phyloP scores from a whole-genome alignment of 2,329 filamentous ascomycete species.

The Colletotrichum noveboracense region DNA sequence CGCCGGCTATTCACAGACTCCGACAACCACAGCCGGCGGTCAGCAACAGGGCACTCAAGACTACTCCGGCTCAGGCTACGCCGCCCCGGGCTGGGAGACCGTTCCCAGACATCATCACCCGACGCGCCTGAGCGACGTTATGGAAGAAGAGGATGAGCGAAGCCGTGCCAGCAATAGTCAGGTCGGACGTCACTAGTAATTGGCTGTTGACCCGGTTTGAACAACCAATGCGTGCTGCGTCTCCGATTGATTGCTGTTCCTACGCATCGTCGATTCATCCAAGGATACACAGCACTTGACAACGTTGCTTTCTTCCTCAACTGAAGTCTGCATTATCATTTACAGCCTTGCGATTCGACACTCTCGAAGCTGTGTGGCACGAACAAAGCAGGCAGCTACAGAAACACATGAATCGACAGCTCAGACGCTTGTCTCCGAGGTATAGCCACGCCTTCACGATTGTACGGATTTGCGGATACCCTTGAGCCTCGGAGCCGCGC shows the following conservation, averaged over 20 bases:
- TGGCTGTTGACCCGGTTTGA: not conserved
- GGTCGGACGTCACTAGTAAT: slow-evolving; percentile 10
- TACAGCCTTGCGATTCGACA: not conserved
- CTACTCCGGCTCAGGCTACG: slow-evolving; percentile 72
- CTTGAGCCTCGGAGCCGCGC: not conserved
- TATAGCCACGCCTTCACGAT: not conserved
- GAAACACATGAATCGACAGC: not conserved
- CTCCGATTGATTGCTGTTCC: not conserved
- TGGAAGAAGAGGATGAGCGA: slow-evolving; percentile 84
- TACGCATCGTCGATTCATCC: not conserved
- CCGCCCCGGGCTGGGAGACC: slow-evolving; percentile 75
- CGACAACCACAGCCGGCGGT: slow-evolving; percentile 40
- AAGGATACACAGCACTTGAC: not conserved
- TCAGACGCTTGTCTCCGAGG: not conserved
- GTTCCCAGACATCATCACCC: slow-evolving; percentile 85
- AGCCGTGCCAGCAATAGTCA: slow-evolving; percentile 76
- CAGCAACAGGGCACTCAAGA: slow-evolving; percentile 44
- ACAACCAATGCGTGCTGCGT: not conserved
- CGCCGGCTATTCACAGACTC: slow-evolving; percentile 31
- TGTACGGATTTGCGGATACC: not conserved
- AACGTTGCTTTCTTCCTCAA: not conserved
- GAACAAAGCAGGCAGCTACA: not conserved
- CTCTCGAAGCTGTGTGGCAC: not conserved
- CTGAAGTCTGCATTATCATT: not conserved
- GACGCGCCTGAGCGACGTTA: slow-evolving; percentile 85